Conservation (phyloP, 129 eudicot species). For the Logfia minima region DNA sequence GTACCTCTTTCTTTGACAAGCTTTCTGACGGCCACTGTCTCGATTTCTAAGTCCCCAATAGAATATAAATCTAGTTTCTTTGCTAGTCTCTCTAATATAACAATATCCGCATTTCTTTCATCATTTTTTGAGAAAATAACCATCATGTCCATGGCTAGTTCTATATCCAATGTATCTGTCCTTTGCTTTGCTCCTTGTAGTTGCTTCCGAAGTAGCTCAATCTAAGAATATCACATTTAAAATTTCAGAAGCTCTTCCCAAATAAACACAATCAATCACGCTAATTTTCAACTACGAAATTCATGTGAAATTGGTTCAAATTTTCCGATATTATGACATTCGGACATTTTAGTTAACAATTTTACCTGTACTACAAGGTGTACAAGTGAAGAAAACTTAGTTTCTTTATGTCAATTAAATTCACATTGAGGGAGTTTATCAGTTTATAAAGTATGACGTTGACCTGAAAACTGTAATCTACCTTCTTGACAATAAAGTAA, state of each 20-base stretch:
- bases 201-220: slow-evolving; percentile 63
- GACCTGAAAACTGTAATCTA: slow-evolving; percentile 4
- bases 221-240: slow-evolving; percentile 31
- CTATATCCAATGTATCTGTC: slow-evolving; percentile 72
- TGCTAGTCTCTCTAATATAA: slow-evolving; percentile 60
- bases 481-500: background rate
- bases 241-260: background rate
- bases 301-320: background rate
- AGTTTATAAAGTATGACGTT: background rate
- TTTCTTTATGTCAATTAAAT: background rate
- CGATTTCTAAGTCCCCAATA: slow-evolving; percentile 49
- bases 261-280: background rate
- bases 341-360: background rate
- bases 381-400: background rate
- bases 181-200: slow-evolving; percentile 64
- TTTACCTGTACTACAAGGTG: background rate
- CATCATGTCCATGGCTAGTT: slow-evolving; percentile 90
- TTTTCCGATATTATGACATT: background rate
- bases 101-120: slow-evolving; percentile 67
- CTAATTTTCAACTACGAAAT: background rate
- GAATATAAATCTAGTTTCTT: slow-evolving; percentile 58
- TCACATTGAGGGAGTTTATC: background rate
- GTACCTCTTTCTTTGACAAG: slow-evolving; percentile 49
- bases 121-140: slow-evolving; percentile 55
- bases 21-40: slow-evolving; percentile 51